Percentiles rank a stretch among this genome's conserved stretches.
Evolutionary conservation across 495 filamentous ascomycete genomes (phyloP).

Genomic region (Thozetella sp.): DNA sequence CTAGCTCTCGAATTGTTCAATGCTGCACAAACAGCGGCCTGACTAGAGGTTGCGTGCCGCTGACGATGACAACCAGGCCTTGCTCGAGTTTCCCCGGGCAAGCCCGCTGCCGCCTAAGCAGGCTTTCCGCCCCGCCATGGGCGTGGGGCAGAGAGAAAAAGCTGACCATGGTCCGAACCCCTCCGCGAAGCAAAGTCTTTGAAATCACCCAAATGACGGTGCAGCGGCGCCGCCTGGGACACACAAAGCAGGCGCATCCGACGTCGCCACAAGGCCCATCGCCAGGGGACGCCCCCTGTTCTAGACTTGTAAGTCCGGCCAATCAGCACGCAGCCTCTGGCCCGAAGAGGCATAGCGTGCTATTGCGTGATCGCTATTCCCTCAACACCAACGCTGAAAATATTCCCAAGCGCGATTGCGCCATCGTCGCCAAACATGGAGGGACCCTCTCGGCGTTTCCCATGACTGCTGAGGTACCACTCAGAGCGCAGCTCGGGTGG

Average conservation of each 20-base stretch:
- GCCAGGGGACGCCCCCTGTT: not conserved
- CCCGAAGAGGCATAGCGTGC: not conserved
- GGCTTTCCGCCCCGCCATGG: too few relatives aligned
- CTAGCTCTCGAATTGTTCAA: too few relatives aligned
- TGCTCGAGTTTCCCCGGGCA: too few relatives aligned
- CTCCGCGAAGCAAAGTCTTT: not conserved
- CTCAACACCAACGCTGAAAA: slow-evolving; percentile 31
- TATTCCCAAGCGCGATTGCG: slow-evolving; percentile 17
- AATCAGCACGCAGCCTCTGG: not conserved
- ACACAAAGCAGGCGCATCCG: not conserved
- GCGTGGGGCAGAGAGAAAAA: too few relatives aligned
- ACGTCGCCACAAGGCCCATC: not conserved
- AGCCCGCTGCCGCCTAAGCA: too few relatives aligned
- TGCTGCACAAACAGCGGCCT: too few relatives aligned
- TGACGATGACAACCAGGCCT: too few relatives aligned
- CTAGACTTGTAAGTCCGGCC: not conserved
- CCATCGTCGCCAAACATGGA: slow-evolving; percentile 13
- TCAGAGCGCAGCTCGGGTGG: too few relatives aligned
- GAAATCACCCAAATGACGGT: not conserved
- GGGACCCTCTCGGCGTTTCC: not conserved
- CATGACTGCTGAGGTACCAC: too few relatives aligned
- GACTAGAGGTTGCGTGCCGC: too few relatives aligned
- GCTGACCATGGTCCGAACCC: not conserved
- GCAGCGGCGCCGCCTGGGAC: not conserved
- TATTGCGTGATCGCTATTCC: slow-evolving; percentile 3